phyloP scores from a whole-genome alignment of 257 asterid genomes.

The Solanum rostratum region DNA sequence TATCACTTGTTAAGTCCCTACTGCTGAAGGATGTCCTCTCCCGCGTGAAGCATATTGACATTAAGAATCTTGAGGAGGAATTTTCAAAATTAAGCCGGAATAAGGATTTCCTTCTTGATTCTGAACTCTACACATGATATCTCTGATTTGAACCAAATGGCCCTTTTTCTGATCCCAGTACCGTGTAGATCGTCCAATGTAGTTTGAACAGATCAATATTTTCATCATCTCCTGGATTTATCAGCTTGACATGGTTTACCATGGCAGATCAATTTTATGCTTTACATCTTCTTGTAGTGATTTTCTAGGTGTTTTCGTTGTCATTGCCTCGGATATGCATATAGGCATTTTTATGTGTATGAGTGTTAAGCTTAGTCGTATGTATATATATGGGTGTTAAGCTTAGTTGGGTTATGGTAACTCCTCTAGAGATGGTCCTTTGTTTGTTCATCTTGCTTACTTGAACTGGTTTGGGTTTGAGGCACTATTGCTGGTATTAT shows the following conservation, averaged over 20 bases:
- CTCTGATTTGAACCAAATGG: too few species aligned
- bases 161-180: too few species aligned
- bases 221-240: not conserved
- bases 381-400: not conserved
- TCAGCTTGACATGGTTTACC: not conserved
- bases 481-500: not conserved
- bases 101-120: too few species aligned
- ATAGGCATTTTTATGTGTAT: not conserved
- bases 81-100: too few species aligned
- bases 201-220: not conserved
- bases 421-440: not conserved
- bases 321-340: not conserved
- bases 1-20: too few species aligned
- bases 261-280: not conserved
- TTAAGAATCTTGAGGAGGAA: too few species aligned
- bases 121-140: too few species aligned
- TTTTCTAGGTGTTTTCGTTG: not conserved
- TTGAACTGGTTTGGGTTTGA: not conserved
- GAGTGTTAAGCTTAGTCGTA: not conserved
- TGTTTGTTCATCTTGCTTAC: not conserved
- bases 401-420: not conserved
- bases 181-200: too few species aligned
- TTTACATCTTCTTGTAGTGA: not conserved
- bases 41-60: too few species aligned
- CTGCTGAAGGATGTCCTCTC: too few species aligned